Conservation (phyloP, 1,284 basidiomycete genomes). For the Vanrija sp. region DNA sequence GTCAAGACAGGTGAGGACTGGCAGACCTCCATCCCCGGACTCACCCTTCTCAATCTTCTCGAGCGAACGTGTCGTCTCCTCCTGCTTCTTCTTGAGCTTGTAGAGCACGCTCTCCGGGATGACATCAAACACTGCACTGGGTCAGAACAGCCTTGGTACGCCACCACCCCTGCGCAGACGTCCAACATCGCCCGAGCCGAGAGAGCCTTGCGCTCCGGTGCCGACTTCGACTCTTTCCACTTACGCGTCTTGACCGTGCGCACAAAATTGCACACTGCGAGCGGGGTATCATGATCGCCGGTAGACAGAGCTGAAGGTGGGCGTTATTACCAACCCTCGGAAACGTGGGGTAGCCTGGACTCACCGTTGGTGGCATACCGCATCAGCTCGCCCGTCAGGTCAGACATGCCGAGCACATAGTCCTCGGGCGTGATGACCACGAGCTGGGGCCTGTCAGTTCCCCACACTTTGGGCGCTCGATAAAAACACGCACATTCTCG, state of each 20-base stretch:
- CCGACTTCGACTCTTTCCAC: conserved; percentile 24
- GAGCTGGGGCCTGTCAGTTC: conserved; percentile 19
- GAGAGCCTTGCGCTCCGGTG: neutral
- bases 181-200: neutral
- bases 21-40: conserved; percentile 24
- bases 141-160: neutral
- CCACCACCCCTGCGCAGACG: neutral
- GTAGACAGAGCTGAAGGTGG: conserved; percentile 54
- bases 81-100: conserved; percentile 79
- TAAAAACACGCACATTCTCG: conserved; percentile 1
- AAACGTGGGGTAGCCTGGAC: conserved; percentile 1
- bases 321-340: conserved; percentile 5
- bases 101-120: conserved; percentile 28
- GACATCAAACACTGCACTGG: conserved; percentile 32
- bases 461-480: neutral
- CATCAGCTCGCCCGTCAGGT: conserved; percentile 95
- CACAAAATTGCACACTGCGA: conserved; percentile 70
- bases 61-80: conserved; percentile 76
- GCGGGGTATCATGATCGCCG: conserved; percentile 66
- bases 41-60: conserved; percentile 91
- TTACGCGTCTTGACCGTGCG: conserved; percentile 71
- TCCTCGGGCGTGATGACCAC: conserved; percentile 74
- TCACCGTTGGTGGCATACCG: conserved; percentile 71
- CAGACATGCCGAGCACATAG: conserved; percentile 87
- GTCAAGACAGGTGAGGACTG: too few species aligned